Base-by-base conservation (phyloP, 2,329 filamentous ascomycete species). In the Xylariaceae sp. region DNA sequence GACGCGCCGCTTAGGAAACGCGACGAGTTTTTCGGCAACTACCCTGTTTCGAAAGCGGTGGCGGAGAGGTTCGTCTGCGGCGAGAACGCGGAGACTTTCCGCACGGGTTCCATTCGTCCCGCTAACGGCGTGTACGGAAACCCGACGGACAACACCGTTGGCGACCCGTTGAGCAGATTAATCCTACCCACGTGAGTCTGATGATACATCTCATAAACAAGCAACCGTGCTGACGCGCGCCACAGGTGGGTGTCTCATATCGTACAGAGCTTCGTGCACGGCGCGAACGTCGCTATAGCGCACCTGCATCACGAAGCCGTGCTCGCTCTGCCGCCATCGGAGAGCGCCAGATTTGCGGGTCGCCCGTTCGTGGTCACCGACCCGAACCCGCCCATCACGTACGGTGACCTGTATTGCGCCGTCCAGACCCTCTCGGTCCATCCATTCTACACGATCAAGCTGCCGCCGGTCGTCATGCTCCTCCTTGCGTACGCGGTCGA, bases 81-180 rank as follows among this genome's bases (percentile, higher is more conserved):
- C 4, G 68, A 73, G 9, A 73, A 79, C 50, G 44, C 52, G 48
- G 47, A 64, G 43, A 40, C 66, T 14, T 76, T 84, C 57, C 73
- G 80, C 5, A 82, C 81, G 0, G 81, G 81, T 19, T 75, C 74
- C 60, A 80, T 84, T 52, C 72, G 81, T 2, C 81, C 81, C 0
- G 76, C 77, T 2, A 81, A 82, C 59, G 78, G 78, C 2, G 75
- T 84, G 12, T 83, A 83, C 56, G 81, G 81, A 2, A 75, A 80
- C 45, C 77, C 77, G 1, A 77, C 73, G 2, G 77, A 82, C 61
- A 77, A 77, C 37, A 73, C 79, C 2, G 73, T 79, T 1, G 77
- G 76, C 1, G 65, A 73, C 1, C 77, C 78, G 44, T 64, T 82
- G 40, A 70, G 68, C 19, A 70, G 67, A 32, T 66, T 68, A 0